phyloP scores from a whole-genome alignment of 2,329 filamentous ascomycete genomes.

The Hypoxylon sp. region DNA sequence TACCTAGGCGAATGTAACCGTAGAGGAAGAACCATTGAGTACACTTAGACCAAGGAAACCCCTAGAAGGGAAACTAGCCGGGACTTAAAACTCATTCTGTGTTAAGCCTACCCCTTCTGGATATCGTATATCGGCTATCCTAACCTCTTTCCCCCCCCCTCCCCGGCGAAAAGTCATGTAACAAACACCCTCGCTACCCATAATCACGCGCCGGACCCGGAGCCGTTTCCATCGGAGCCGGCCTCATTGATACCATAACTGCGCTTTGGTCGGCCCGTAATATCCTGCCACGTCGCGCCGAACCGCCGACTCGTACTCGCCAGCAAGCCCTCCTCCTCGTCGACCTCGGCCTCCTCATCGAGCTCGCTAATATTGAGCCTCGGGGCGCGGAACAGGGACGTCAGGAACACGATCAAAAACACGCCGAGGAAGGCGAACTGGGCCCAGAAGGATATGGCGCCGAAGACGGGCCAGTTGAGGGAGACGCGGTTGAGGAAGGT shows the following conservation, averaged over 20 bases:
- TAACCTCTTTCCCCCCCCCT: not conserved
- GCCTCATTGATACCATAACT: slow-evolving; percentile 5
- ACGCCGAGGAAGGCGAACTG: slow-evolving; percentile 91
- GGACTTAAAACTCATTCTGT: not conserved
- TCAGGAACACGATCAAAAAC: slow-evolving; percentile 84
- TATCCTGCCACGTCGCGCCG: slow-evolving; percentile 88
- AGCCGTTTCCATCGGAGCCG: slow-evolving; percentile 19
- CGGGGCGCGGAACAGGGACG: slow-evolving; percentile 83
- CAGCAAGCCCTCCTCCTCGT: slow-evolving; percentile 92
- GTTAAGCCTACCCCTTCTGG: not conserved
- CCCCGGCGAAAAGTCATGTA: not conserved
- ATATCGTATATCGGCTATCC: not conserved
- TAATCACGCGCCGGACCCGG: slow-evolving; percentile 17
- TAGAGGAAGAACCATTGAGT: not conserved
- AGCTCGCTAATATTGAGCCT: slow-evolving; percentile 79
- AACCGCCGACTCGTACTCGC: slow-evolving; percentile 85
- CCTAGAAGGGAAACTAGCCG: not conserved
- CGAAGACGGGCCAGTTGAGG: slow-evolving; percentile 95
- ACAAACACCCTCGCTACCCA: not conserved
- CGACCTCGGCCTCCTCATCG: slow-evolving; percentile 89
- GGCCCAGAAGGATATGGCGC: slow-evolving; percentile 92
- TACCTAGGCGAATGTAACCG: not conserved
- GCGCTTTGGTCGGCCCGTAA: slow-evolving; percentile 66
- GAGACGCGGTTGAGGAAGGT: slow-evolving; percentile 94
- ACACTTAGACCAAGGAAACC: not conserved